A percentile compares a stretch with the other conserved stretches of the same genome.
These are phyloP conservation scores for Malbranchea zuffiana DNA, from an alignment of 2,329 filamentous ascomycete genomes.

Conservation along the genomic window DNA sequence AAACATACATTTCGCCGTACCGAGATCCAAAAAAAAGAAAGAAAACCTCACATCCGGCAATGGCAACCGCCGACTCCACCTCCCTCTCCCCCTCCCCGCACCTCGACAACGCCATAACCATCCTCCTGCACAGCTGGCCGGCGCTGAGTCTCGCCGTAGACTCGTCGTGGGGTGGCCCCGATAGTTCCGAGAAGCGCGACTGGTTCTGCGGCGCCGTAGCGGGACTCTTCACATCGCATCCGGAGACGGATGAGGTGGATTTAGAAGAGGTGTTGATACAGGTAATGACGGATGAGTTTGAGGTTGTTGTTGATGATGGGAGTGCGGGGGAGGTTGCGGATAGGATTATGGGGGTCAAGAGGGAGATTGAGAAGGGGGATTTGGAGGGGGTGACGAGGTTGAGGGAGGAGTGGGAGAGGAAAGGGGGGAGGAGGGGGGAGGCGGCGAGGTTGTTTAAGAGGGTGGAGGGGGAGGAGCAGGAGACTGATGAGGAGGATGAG, in stretches of 20 bases:
- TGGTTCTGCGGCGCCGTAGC: constrained; percentile 87
- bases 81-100: constrained; percentile 40
- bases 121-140: constrained; percentile 77
- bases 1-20: too few species aligned
- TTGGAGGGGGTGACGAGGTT: constrained; percentile 55
- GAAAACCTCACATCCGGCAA: background rate
- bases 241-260: constrained; percentile 62
- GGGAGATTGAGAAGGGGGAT: constrained; percentile 53
- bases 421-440: constrained; percentile 42
- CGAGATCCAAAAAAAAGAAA: too few species aligned
- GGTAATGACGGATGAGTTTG: constrained; percentile 92
- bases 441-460: constrained; percentile 28
- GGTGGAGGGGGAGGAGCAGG: constrained; percentile 43
- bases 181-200: constrained; percentile 78
- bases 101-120: constrained; percentile 80
- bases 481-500: constrained; percentile 46
- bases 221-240: constrained; percentile 57
- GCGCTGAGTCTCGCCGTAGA: constrained; percentile 77
- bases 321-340: constrained; percentile 63
- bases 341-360: constrained; percentile 57
- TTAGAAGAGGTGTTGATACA: constrained; percentile 77
- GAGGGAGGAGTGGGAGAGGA: constrained; percentile 36
- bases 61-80: constrained; percentile 2
- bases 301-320: constrained; percentile 83
- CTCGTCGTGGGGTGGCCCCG: constrained; percentile 77